These are phyloP conservation scores for Emericellopsis terricola DNA, from an alignment of 495 filamentous ascomycete genomes.

Conservation along the genomic window DNA sequence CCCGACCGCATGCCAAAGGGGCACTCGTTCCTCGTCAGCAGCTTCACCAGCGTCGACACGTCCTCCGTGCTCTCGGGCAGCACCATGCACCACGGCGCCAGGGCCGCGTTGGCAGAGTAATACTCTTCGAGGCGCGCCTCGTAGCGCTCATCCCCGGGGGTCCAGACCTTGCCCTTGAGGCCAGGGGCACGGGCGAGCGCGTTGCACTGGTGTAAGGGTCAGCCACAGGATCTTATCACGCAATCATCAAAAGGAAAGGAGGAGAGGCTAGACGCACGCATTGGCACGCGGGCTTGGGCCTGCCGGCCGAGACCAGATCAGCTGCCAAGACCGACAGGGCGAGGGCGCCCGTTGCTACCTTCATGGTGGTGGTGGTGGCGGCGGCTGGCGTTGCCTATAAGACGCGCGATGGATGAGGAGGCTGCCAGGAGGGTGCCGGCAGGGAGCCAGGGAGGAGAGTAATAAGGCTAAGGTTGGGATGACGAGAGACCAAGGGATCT, in stretches of 20 bases:
- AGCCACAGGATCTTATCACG: too few relatives aligned
- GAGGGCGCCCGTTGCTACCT: neutral
- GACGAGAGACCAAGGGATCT: too few relatives aligned
- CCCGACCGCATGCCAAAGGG: neutral
- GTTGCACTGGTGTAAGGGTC: too few relatives aligned
- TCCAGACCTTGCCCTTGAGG: neutral
- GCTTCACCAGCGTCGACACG: neutral
- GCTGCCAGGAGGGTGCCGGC: too few relatives aligned
- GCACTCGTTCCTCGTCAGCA: neutral
- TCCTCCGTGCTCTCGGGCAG: neutral
- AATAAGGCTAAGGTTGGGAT: too few relatives aligned
- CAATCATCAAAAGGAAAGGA: too few relatives aligned
- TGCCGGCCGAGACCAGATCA: neutral
- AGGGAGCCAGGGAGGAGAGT: too few relatives aligned
- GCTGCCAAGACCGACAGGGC: neutral
- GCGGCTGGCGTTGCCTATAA: too few relatives aligned
- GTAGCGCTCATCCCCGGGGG: neutral
- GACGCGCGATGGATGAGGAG: too few relatives aligned
- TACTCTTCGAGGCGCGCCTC: neutral
- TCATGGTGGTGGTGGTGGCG: neutral
- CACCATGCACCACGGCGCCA: neutral
- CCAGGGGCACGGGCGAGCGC: neutral
- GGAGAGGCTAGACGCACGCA: too few relatives aligned
- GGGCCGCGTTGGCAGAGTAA: neutral
- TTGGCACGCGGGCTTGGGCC: too few relatives aligned